Base-by-base conservation (phyloP, 495 filamentous ascomycete species). In the Tuber melanosporum region DNA sequence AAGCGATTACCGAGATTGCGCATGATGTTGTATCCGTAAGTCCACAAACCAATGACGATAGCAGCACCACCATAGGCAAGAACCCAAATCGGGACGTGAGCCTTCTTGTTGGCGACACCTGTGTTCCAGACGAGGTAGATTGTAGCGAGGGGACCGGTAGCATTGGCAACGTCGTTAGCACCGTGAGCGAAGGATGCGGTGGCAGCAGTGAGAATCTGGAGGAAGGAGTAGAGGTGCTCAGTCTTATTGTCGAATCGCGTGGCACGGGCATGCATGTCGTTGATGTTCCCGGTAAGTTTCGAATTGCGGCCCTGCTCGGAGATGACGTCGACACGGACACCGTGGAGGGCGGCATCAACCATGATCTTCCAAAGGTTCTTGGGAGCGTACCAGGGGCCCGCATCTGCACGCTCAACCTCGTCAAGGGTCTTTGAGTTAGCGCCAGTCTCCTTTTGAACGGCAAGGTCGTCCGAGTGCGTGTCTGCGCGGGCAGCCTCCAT, bases 161-260 rank as follows among this genome's bases (percentile, higher is more conserved):
- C 91, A 85, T 93, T 93, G 70, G 90, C 87, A 76, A 94, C 89
- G 83, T 94, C 92, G 84, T 95, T 95, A 81, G 92, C 90, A 73
- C 92, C 92, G 85, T 94, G 92, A 3, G 92, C 90, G 75, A 94
- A 92, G 2, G 91, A 93, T 9, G 91, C 90, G 41, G 91, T 92
- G 84, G 88, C 89, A 72, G 92, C 92, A 26, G 91, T 93, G 70
- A 92, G 77, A 75, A 94, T 84, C 86, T 94, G 92, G 76, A 92
- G 85, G 85, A 91, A 93, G 26, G 91, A 91, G 85, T 91, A 94
- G 46, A 88, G 88, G 85, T 93, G 89, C 85, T 94, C 92, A 83
- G 91, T 90, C 81, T 90, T 88, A 85, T 93, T 93, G 85, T 91
- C 88, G 85, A 90, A 94, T 82, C 92, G 90, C 47, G 85, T 84